A percentile compares a stretch with the other conserved stretches of the same genome.
Evolutionary conservation across 2,329 filamentous ascomycete species (phyloP).

Genomic region (Fusarium fujikuroi): DNA sequence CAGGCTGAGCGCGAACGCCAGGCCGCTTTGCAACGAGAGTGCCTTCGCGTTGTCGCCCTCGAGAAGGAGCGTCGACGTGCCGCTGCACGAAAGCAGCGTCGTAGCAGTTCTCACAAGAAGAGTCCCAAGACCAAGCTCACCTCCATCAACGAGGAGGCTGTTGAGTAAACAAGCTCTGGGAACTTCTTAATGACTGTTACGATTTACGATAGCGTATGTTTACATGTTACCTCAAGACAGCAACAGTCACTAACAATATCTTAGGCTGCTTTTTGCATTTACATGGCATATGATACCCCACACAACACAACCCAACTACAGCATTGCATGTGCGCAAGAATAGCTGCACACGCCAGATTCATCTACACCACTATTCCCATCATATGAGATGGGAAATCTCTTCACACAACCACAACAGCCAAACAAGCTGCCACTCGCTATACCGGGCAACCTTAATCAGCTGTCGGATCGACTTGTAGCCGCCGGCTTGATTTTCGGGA

Average conservation of each 20-base stretch:
- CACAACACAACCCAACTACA: conserved; percentile 18
- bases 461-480: conserved; percentile 24
- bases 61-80: conserved; percentile 67
- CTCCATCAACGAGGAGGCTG: conserved; percentile 56
- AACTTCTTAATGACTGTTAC: conserved; percentile 44
- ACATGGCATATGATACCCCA: conserved; percentile 38
- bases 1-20: conserved; percentile 62
- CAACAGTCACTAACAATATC: conserved; percentile 31
- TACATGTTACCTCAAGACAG: background rate
- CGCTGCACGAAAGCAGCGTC: conserved; percentile 51
- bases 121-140: conserved; percentile 61
- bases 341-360: conserved; percentile 37
- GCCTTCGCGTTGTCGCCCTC: conserved; percentile 59
- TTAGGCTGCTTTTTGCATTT: conserved; percentile 42
- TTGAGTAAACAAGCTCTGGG: conserved; percentile 53
- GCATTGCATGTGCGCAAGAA: conserved; percentile 35
- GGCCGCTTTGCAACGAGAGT: conserved; percentile 61
- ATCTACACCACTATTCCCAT: conserved; percentile 33
- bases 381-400: conserved; percentile 22
- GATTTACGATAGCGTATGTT: conserved; percentile 45
- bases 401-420: conserved; percentile 9
- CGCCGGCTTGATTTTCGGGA: conserved; percentile 27
- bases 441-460: conserved; percentile 20
- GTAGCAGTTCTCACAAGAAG: conserved; percentile 57
- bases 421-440: conserved; percentile 16